phyloP scores from a whole-genome alignment of 441 rosid genomes.

The Populus hybrid region DNA sequence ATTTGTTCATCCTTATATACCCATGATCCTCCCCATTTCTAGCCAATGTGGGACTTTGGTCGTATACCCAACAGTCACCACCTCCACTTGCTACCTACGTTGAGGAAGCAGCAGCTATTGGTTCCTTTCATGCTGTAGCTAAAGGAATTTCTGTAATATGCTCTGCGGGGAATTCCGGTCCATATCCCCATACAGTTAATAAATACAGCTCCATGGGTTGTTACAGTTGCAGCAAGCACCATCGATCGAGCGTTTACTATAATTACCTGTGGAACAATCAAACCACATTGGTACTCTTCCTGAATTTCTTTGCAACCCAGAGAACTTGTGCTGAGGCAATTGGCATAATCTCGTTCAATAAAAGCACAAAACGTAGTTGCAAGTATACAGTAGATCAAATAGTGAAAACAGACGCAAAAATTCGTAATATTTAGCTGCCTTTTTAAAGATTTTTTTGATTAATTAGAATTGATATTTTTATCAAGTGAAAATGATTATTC shows the following conservation, averaged over 20 bases:
- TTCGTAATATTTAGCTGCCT: not conserved
- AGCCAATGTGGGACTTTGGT: no score
- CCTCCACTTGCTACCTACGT: conserved; percentile 46
- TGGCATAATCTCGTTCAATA: not conserved
- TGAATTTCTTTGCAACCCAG: not conserved
- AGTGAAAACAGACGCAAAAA: not conserved
- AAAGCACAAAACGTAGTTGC: not conserved
- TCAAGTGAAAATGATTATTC: not conserved
- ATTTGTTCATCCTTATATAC: no score
- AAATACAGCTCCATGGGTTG: conserved; percentile 57
- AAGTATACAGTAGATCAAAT: not conserved
- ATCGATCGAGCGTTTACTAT: conserved; percentile 44
- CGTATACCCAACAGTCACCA: no score
- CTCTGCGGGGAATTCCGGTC: conserved; percentile 55
- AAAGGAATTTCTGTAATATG: conserved; percentile 49
- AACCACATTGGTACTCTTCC: conserved; percentile 40
- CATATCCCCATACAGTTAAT: conserved; percentile 41
- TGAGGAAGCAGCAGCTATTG: conserved; percentile 42
- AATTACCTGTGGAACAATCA: conserved; percentile 45
- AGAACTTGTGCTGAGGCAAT: not conserved
- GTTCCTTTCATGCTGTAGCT: conserved; percentile 53
- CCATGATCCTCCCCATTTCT: no score
- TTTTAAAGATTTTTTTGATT: not conserved
- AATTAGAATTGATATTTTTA: not conserved
- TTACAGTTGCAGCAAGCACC: conserved; percentile 53